Evolutionary conservation across 148 eudicot species (phyloP), one percentile per base, ranked within the genome.

Genomic region (Fagopyrum tataricum): DNA sequence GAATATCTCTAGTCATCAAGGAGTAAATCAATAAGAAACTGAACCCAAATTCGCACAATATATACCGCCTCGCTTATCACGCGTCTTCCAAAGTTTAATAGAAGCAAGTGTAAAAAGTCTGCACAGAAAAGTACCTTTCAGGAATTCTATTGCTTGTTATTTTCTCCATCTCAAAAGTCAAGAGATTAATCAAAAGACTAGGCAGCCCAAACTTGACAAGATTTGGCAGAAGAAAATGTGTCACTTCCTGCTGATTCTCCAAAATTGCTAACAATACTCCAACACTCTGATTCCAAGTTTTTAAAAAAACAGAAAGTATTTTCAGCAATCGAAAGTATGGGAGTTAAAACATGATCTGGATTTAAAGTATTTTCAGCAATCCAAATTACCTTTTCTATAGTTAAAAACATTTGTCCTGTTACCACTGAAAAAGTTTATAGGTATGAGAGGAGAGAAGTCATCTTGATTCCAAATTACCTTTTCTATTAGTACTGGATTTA

Each of bases 171-270:
- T 91, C 99, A 74, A 81, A 84, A 61, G 85, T 81, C 80, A 95
- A 78, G 73, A 95, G 93, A 80, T 79, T 90, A 70, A 92, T 80
- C 76, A 95, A 76, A 76, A 90, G 81, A 67, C 74, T 66, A 53
- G 89, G 83, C 76, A 95, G 88, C 53, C 91, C 94, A 82, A 92
- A 82, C 62, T 88, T 89, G 76, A 87, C 75, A 73, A 95, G 84
- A 42, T 77, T 74, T 48, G 88, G 89, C 46, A 91, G 85, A 73
- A 94, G 89, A 74, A 84, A 47, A 51, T 84, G 70, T 72, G 76
- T 80, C 72, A 82, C 85, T 62, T 85, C 89, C 74, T 81, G 84
- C 74, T 84, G 73, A 78, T 87, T 82, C 82, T 89, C 96, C 79
- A 86, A 67, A 64, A 89, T 81, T 72, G 96, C 90, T 67, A 94